Percentiles rank a stretch among this genome's conserved stretches.
phyloP scores from a whole-genome alignment of 768 basidiomycete genomes.

The Trichaptum fuscoviolaceum region DNA sequence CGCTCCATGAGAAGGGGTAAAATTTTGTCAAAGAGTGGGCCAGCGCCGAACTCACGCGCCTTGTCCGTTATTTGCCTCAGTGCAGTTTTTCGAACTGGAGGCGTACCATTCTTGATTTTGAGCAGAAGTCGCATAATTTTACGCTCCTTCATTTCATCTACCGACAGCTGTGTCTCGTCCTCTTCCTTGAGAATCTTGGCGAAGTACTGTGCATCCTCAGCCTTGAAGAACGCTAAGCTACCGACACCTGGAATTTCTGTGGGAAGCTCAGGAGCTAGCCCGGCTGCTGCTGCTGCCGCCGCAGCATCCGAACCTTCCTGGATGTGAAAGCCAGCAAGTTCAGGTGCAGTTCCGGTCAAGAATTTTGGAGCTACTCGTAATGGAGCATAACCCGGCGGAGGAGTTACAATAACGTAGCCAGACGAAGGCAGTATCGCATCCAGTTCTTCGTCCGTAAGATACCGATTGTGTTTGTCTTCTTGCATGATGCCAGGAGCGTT shows the following conservation, averaged over 20 bases:
- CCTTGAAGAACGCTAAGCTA: conserved; percentile 95
- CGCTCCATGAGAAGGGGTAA: conserved; percentile 97
- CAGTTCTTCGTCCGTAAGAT: conserved; percentile 92
- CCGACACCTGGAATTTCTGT: conserved; percentile 99
- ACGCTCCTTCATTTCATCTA: conserved; percentile 99
- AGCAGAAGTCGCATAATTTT: conserved; percentile 98
- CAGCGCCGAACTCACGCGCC: conserved; percentile 96
- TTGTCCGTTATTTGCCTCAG: conserved; percentile 98
- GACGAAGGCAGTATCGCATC: conserved; percentile 80
- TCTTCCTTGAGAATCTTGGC: conserved; percentile 94
- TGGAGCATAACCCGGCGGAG: conserved; percentile 91
- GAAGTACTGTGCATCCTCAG: conserved; percentile 97
- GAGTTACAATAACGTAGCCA: conserved; percentile 89
- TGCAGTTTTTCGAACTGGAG: conserved; percentile 96
- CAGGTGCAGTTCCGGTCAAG: conserved; percentile 41
- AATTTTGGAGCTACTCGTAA: conserved; percentile 51
- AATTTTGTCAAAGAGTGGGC: conserved; percentile 98
- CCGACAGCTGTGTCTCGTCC: conserved; percentile 85
- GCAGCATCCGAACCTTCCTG: conserved; percentile 93
- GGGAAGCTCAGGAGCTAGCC: conserved; percentile 87
- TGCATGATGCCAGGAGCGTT: conserved; percentile 78
- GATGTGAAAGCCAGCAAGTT: conserved; percentile 88
- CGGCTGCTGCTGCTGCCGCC: conserved; percentile 82
- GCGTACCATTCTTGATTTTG: conserved; percentile 99
- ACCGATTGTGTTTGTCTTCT: conserved; percentile 95